A percentile compares a stretch with the other conserved stretches of the same genome.
phyloP scores from a whole-genome alignment of 2,329 filamentous ascomycete species.

The Coniochaeta sp. region DNA sequence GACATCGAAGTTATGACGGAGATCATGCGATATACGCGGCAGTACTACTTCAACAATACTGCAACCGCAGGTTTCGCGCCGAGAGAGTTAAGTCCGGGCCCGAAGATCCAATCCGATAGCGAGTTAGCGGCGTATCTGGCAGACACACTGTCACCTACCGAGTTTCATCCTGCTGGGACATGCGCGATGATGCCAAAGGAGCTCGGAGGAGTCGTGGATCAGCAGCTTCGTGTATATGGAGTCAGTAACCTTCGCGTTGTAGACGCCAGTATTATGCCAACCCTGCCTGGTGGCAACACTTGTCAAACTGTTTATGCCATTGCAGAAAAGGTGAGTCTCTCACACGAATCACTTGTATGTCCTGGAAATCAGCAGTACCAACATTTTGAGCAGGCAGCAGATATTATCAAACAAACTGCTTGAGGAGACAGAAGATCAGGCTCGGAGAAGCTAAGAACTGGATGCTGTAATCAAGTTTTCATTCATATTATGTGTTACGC shows the following conservation, averaged over 20 bases:
- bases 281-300: constrained; percentile 36
- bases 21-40: constrained; percentile 10
- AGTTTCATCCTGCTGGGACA: constrained; percentile 33
- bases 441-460: not conserved
- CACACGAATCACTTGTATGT: not conserved
- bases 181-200: constrained; percentile 32
- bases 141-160: constrained; percentile 12
- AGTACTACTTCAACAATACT: constrained; percentile 11
- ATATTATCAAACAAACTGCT: not conserved
- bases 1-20: constrained; percentile 13
- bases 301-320: constrained; percentile 44
- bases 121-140: constrained; percentile 9
- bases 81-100: not conserved
- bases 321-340: constrained; percentile 30
- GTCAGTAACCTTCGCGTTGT: constrained; percentile 35
- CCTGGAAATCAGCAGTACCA: not conserved
- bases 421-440: not conserved
- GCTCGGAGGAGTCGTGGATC: constrained; percentile 33
- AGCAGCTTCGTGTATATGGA: constrained; percentile 36
- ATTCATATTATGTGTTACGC: no score
- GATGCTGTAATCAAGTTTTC: no score
- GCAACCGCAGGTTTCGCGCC: constrained; percentile 5
- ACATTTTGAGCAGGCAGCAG: not conserved
- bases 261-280: constrained; percentile 39
- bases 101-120: constrained; percentile 9